Conservation (phyloP, 495 filamentous ascomycete genomes). For the Penicillium crystallinum region DNA sequence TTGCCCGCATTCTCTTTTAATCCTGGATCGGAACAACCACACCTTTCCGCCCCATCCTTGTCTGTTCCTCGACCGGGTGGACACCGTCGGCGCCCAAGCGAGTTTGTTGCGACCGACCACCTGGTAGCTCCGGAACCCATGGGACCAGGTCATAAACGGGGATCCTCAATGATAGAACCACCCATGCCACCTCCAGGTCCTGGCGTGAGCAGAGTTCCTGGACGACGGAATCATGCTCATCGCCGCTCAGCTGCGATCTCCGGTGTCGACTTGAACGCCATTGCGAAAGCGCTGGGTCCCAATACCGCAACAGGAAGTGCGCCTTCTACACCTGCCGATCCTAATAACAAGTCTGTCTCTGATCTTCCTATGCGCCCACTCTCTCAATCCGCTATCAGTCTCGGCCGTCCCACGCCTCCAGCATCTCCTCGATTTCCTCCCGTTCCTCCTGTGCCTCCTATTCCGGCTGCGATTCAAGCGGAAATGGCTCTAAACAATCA, state of each 20-base stretch:
- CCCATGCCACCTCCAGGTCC: constrained; percentile 38
- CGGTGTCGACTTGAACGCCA: constrained; percentile 71
- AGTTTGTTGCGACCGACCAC: constrained; percentile 73
- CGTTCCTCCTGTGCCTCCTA: constrained; percentile 19
- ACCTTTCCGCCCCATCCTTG: constrained; percentile 26
- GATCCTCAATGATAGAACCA: constrained; percentile 43
- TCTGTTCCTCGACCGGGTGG: constrained; percentile 40
- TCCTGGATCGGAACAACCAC: constrained; percentile 37
- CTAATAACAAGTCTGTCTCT: constrained; percentile 18
- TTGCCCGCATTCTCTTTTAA: constrained; percentile 65
- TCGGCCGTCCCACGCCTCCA: constrained; percentile 31
- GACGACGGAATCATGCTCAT: constrained; percentile 71
- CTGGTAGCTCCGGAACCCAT: constrained; percentile 51
- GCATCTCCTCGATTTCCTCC: constrained; percentile 33
- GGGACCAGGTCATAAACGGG: constrained; percentile 60
- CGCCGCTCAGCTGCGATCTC: constrained; percentile 83
- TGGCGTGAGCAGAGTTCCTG: constrained; percentile 42
- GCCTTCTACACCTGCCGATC: constrained; percentile 60
- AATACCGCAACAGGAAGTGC: constrained; percentile 55
- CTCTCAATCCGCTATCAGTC: constrained; percentile 32
- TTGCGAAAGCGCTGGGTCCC: constrained; percentile 53
- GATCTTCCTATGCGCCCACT: constrained; percentile 31
- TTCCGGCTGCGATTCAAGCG: constrained; percentile 15
- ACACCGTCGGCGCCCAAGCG: constrained; percentile 70
- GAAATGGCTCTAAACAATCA: constrained; percentile 48